phyloP scores from a whole-genome alignment of 2,329 filamentous ascomycete genomes.

The Talaromyces sp. region DNA sequence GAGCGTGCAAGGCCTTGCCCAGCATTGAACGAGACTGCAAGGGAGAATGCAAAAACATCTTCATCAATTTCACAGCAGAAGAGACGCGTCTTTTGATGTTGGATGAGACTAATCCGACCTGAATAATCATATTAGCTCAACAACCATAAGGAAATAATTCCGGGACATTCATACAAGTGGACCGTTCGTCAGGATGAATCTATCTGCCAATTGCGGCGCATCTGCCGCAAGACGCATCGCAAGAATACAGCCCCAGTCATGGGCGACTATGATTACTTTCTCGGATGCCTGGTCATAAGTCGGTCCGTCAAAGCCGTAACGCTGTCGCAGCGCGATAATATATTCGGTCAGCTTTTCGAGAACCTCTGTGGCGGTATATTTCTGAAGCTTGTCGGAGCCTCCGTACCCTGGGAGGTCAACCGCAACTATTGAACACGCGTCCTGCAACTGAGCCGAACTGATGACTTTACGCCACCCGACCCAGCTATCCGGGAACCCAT shows the following conservation, averaged over 20 bases:
- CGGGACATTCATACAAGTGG: constrained; percentile 39
- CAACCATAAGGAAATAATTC: background rate
- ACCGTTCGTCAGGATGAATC: constrained; percentile 52
- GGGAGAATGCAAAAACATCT: constrained; percentile 43
- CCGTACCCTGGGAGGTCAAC: constrained; percentile 58
- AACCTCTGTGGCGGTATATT: constrained; percentile 48
- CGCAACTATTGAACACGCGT: constrained; percentile 46
- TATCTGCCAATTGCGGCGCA: constrained; percentile 51
- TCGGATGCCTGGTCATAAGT: constrained; percentile 27
- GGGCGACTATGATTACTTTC: constrained; percentile 47
- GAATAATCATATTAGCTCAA: constrained; percentile 3
- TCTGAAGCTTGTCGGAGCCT: constrained; percentile 49
- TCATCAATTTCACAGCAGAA: constrained; percentile 48
- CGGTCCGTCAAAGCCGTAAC: constrained; percentile 38
- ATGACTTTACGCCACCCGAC: constrained; percentile 51
- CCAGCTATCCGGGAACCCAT: constrained; percentile 59
- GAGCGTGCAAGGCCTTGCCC: constrained; percentile 37
- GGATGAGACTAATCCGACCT: constrained; percentile 40
- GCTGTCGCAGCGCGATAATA: constrained; percentile 46
- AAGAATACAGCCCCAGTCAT: constrained; percentile 54
- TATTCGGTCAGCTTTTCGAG: constrained; percentile 52
- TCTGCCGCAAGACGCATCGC: constrained; percentile 55
- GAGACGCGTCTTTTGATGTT: constrained; percentile 39
- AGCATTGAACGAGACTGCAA: constrained; percentile 42
- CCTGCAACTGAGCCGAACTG: constrained; percentile 31